These are phyloP conservation scores for Salix dunnii DNA, from an alignment of 345 rosid species.

Conservation along the genomic window DNA sequence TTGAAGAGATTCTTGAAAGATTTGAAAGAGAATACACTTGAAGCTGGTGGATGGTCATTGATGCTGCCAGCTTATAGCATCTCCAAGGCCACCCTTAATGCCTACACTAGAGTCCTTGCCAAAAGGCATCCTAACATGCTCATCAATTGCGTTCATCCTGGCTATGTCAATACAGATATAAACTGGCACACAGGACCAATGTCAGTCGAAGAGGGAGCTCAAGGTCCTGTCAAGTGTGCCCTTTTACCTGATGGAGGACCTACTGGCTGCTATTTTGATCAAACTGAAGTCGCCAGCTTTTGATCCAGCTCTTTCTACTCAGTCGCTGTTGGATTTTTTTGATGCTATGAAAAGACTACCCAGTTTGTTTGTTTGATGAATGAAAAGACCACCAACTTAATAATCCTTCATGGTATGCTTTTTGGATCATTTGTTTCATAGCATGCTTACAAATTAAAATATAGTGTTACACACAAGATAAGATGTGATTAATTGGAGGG, in stretches of 20 bases:
- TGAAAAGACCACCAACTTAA: not conserved
- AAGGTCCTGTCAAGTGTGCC: slow-evolving; percentile 50
- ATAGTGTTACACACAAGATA: not conserved
- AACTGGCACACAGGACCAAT: slow-evolving; percentile 48
- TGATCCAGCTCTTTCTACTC: slow-evolving; percentile 3
- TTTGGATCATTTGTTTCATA: not conserved
- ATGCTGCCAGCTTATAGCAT: slow-evolving; percentile 54
- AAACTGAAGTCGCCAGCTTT: slow-evolving; percentile 41
- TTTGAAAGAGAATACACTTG: slow-evolving; percentile 31
- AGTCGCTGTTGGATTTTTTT: not conserved
- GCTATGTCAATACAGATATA: slow-evolving; percentile 44
- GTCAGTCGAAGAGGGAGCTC: slow-evolving; percentile 41
- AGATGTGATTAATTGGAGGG: not conserved
- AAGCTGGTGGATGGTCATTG: slow-evolving; percentile 52
- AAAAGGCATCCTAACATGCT: slow-evolving; percentile 40
- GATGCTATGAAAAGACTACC: not conserved
- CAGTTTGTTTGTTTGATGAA: not conserved
- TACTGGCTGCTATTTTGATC: slow-evolving; percentile 47
- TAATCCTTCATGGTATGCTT: not conserved
- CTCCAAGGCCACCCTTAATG: slow-evolving; percentile 48
- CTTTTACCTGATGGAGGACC: slow-evolving; percentile 47
- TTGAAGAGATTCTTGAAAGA: slow-evolving; percentile 37
- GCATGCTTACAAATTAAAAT: too few relatives aligned
- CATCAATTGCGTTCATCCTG: slow-evolving; percentile 57
- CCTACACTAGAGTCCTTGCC: slow-evolving; percentile 53